Conservation (phyloP, 2,329 filamentous ascomycete genomes). For the Boeremia exigua region DNA sequence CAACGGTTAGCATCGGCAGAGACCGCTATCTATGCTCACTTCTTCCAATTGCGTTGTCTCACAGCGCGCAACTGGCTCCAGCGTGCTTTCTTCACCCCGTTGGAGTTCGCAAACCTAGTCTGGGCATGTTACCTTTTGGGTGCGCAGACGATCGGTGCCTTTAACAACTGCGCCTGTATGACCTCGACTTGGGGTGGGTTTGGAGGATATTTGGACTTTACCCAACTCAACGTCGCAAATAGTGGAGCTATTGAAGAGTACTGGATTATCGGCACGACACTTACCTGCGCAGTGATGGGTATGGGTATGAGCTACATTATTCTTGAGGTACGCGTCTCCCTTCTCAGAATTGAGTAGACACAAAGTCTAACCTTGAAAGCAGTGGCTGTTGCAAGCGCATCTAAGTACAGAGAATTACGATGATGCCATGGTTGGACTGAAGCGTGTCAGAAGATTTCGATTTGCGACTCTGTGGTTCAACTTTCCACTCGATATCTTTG, state of each 20-base stretch:
- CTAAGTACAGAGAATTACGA: conserved; percentile 38
- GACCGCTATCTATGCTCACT: conserved; percentile 6
- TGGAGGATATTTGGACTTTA: conserved; percentile 51
- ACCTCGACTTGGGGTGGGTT: conserved; percentile 42
- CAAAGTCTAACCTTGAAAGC: neutral
- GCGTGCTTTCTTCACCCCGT: conserved; percentile 37
- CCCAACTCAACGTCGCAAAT: conserved; percentile 33
- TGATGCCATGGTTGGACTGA: conserved; percentile 27
- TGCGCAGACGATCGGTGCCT: conserved; percentile 50
- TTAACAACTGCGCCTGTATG: conserved; percentile 51
- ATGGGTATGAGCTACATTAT: conserved; percentile 42
- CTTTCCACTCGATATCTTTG: conserved; percentile 16
- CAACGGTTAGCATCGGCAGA: neutral
- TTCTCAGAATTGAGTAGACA: too few relatives aligned
- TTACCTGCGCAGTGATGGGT: conserved; percentile 36
- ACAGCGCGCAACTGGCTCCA: conserved; percentile 29
- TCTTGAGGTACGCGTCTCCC: conserved; percentile 26
- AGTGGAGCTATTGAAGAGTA: conserved; percentile 28
- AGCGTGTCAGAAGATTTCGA: conserved; percentile 29
- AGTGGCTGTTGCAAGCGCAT: conserved; percentile 45
- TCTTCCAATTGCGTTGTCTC: conserved; percentile 9
- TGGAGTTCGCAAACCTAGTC: conserved; percentile 44
- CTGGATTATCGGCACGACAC: conserved; percentile 39
- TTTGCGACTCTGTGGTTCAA: conserved; percentile 25
- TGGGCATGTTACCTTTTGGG: conserved; percentile 49